Evolutionary conservation across 306 rosid genomes (phyloP).

Genomic region (Trifolium repens): DNA sequence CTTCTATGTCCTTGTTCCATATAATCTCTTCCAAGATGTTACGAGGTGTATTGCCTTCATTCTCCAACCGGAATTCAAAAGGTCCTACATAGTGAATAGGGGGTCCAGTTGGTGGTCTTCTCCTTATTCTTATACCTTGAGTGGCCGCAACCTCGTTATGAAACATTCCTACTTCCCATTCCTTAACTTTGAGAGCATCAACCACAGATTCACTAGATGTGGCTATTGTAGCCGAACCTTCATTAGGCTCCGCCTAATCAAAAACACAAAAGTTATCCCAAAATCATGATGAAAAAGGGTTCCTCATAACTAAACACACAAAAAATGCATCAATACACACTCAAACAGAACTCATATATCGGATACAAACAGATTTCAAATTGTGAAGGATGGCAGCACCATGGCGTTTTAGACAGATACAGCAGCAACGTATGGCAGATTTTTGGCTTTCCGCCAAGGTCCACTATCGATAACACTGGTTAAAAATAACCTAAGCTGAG

Average conservation of each 20-base stretch:
- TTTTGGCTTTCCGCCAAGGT: too few species aligned
- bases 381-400: too few species aligned
- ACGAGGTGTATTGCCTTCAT: slow-evolving; percentile 87
- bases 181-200: slow-evolving; percentile 68
- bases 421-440: too few species aligned
- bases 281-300: slow-evolving; percentile 9
- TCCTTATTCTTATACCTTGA: slow-evolving; percentile 89
- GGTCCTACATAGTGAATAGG: slow-evolving; percentile 95
- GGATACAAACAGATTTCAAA: background rate
- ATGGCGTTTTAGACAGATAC: too few species aligned
- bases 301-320: background rate
- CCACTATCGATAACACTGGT: too few species aligned
- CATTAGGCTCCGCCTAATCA: slow-evolving; percentile 61
- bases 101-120: slow-evolving; percentile 85
- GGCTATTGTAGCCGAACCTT: slow-evolving; percentile 50
- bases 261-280: slow-evolving; percentile 34
- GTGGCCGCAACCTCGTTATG: slow-evolving; percentile 83
- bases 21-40: slow-evolving; percentile 93
- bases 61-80: slow-evolving; percentile 83
- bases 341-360: too few species aligned
- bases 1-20: slow-evolving; percentile 88
- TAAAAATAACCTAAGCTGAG: too few species aligned
- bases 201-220: slow-evolving; percentile 51
- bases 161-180: slow-evolving; percentile 92
- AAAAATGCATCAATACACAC: slow-evolving; percentile 15